Evolutionary conservation across 148 eudicot genomes (phyloP), one percentile per base, ranked within the genome.

Genomic region (Cornus controversa): DNA sequence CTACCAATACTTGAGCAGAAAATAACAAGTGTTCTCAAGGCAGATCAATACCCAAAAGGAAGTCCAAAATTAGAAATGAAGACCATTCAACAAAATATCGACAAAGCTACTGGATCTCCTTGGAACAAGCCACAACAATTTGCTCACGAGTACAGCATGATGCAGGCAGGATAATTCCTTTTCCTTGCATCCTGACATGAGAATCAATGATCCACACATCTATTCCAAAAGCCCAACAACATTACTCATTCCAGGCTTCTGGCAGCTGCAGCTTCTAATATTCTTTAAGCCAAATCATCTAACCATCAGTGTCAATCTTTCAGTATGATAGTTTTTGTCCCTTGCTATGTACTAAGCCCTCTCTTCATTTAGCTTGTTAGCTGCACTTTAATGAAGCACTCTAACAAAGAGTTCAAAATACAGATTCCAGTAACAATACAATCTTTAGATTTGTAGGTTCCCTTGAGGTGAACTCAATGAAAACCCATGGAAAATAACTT

Each of bases 301-400:
- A 29, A 34, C 8, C 5, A 8, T 62, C 11, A 6, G 24, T 72
- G 29, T 42, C 50, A 36, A 70, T 11, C 16, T 23, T 45, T 11
- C 22, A 40, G 24, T 16, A 75, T 40, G 40, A 10, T 1, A 45
- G 60, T 1, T 29, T 71, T 45, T 23, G 28, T 10, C 54, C 54
- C 69, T 23, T 10, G 34, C 34, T 31, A 6, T 69, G 23, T 62
- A 37, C 77, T n/a, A n/a, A n/a, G n/a, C 67, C 34, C 29, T 73
- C 57, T 63, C 42, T 25, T 74, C 53, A 36, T 3, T 63, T 63
- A 36, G 68, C 57, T 64, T 3, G 42, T 24, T 34, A 34, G 34
- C n/a, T 54, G 66, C 64, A 54, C 22, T 54, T 76, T 5, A 54
- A 68, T 54, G 79, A 16, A 58, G 66, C 40, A 23, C 20, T 60